A percentile compares a stretch with the other conserved stretches of the same genome.
These are phyloP conservation scores for Coniella lustricola DNA, from an alignment of 2,329 filamentous ascomycete species.

Conservation along the genomic window DNA sequence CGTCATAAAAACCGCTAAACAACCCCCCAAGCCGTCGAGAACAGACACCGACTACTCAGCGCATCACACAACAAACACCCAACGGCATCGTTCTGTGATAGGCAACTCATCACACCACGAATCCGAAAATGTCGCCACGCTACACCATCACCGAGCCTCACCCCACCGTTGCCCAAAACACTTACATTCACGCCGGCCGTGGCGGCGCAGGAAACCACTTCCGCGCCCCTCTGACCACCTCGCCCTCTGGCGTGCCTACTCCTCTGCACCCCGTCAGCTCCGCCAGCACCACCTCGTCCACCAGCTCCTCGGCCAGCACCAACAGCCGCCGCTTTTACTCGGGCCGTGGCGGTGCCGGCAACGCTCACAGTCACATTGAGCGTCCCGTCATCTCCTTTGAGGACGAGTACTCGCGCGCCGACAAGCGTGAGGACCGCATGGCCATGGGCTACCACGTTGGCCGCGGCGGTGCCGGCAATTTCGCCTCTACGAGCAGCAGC, in stretches of 20 bases:
- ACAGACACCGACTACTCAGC: too few species aligned
- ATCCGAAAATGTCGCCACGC: constrained; percentile 27
- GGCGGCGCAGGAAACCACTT: constrained; percentile 52
- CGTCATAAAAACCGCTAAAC: too few species aligned
- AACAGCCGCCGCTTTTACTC: constrained; percentile 51
- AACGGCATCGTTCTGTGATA: too few species aligned
- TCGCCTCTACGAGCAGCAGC: constrained; percentile 22
- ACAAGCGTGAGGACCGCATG: constrained; percentile 44
- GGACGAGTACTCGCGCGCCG: constrained; percentile 54
- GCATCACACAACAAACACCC: constrained; percentile 11
- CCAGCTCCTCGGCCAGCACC: constrained; percentile 20
- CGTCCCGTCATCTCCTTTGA: constrained; percentile 59
- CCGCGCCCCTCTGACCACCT: constrained; percentile 36
- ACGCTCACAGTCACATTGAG: constrained; percentile 46
- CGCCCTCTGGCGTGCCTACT: constrained; percentile 45
- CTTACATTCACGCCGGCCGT: constrained; percentile 46
- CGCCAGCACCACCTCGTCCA: constrained; percentile 35
- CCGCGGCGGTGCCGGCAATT: constrained; percentile 59
- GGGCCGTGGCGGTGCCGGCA: constrained; percentile 62
- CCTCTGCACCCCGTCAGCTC: constrained; percentile 35
- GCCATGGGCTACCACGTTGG: constrained; percentile 44
- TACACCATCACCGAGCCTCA: constrained; percentile 43
- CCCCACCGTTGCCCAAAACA: constrained; percentile 38
- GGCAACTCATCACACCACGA: constrained; percentile 9
- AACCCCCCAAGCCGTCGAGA: too few species aligned